Evolutionary conservation across 2,329 filamentous ascomycete species (phyloP), one percentile per base, ranked within the genome.

Genomic region (Cryphonectria naterciae): DNA sequence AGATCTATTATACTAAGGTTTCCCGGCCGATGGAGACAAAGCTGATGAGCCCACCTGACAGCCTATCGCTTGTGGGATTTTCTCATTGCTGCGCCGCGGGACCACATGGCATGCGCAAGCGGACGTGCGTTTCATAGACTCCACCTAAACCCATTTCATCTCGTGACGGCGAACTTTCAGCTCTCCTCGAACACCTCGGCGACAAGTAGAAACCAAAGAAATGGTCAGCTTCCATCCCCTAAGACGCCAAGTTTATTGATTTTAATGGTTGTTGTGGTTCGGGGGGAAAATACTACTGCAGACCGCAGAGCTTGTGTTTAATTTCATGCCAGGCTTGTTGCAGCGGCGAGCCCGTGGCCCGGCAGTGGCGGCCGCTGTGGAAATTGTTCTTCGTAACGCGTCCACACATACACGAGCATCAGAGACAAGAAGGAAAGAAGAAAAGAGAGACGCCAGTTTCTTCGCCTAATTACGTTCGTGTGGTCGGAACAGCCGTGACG

Each of bases 101-200:
- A 43, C 63, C 63, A 65, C 63, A 65, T 52, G 63, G 63, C 63
- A 52, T 65, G 41, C 43, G 63, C 25, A 65, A 37, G 63, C 43
- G 19, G 52, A 7, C 39, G 41, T 65, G 41, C 63, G 41, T 65
- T 35, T 65, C 43, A 49, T 35, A n/a, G 41, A 25, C 43, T n/a
- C 63, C 63, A 65, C 63, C 43, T 28, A 52, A 52, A 7, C 22
- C 46, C 19, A 49, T 49, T 22, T 43, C 28, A 35, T 65, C n/a
- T 65, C 63, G 41, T n/a, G n/a, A 11, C n/a, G 32, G 61, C 61
- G 61, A 64, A 64, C 43, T 65, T 65, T 65, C 63, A 65, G 63
- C 63, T 65, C 63, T 49, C n/a, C n/a, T 37, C 41, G 25, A 11
- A 7, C 5, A 22, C 25, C 63, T 37, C 41, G 49, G 25, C 63